Evolutionary conservation across 2,329 filamentous ascomycete genomes (phyloP).

Genomic region (Clonostachys byssicola): DNA sequence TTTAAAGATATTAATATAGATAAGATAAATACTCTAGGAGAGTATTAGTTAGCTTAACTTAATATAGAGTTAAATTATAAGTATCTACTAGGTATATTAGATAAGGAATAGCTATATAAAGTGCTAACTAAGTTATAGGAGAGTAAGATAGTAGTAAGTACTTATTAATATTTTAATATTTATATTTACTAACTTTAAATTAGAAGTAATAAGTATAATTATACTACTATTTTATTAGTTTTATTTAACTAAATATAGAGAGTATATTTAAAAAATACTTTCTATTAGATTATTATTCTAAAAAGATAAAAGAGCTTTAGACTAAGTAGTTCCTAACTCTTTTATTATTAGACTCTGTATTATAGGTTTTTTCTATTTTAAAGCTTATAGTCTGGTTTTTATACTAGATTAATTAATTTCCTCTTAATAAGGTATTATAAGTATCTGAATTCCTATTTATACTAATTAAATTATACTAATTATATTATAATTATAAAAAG

Average conservation of each 20-base stretch:
- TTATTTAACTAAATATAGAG: not conserved
- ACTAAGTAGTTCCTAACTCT: not conserved
- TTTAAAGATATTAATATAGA: no score
- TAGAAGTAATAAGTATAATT: not conserved
- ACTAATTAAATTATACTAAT: not conserved
- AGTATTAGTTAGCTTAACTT: no score
- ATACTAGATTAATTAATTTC: conserved; percentile 2
- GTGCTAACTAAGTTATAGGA: no score
- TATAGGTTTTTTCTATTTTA: not conserved
- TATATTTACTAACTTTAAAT: not conserved
- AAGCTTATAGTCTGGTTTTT: not conserved
- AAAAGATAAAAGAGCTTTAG: not conserved
- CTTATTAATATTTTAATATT: not conserved
- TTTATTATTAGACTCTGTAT: conserved; percentile 5
- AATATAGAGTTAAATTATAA: no score
- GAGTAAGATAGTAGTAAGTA: not conserved
- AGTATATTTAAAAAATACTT: not conserved
- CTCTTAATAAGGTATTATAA: not conserved
- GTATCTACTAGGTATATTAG: no score
- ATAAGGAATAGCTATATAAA: no score
- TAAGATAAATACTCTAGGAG: no score
- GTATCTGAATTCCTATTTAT: not conserved
- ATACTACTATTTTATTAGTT: not conserved
- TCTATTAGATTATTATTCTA: not conserved
- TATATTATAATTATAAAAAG: not conserved